A percentile compares a stretch with the other conserved stretches of the same genome.
Evolutionary conservation across 2,329 filamentous ascomycete genomes (phyloP).

Genomic region (Beauveria medogensis): DNA sequence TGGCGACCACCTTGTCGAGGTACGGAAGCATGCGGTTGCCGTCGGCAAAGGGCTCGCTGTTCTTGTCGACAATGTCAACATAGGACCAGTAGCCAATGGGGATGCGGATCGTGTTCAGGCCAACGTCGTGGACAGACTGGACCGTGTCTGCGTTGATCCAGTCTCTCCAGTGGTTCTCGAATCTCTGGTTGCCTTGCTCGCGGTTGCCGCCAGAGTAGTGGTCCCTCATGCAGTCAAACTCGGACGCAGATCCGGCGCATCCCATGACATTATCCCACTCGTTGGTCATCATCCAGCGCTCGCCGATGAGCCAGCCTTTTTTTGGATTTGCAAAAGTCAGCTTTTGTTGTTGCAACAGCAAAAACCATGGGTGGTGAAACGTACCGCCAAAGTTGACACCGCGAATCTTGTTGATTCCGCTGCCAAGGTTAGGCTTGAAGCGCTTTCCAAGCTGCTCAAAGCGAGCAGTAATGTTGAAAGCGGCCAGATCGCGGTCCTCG

Average conservation of each 20-base stretch:
- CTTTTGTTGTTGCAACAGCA: no score
- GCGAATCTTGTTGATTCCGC: constrained; percentile 32
- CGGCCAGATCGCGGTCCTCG: constrained; percentile 22
- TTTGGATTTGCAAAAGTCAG: not conserved
- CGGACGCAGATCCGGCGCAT: constrained; percentile 33
- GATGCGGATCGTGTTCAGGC: constrained; percentile 44
- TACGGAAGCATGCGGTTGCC: constrained; percentile 22
- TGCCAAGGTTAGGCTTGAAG: constrained; percentile 20
- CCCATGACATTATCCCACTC: constrained; percentile 38
- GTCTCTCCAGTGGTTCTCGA: constrained; percentile 38
- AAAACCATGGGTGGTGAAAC: not conserved
- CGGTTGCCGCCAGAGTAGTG: constrained; percentile 18
- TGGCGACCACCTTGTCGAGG: constrained; percentile 23
- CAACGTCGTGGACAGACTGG: constrained; percentile 38
- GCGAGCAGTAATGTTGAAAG: constrained; percentile 25
- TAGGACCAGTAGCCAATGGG: constrained; percentile 48
- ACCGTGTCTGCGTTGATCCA: constrained; percentile 18
- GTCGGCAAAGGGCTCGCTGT: constrained; percentile 40
- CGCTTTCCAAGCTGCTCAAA: constrained; percentile 25
- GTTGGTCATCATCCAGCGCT: constrained; percentile 41
- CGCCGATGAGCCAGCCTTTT: constrained; percentile 31
- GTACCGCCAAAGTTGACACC: constrained; percentile 46
- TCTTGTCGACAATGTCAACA: constrained; percentile 35
- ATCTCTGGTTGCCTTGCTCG: constrained; percentile 35
- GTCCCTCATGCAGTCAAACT: constrained; percentile 44